Conservation (phyloP, 2,329 filamentous ascomycete species). For the Cladobotryum protrusum region DNA sequence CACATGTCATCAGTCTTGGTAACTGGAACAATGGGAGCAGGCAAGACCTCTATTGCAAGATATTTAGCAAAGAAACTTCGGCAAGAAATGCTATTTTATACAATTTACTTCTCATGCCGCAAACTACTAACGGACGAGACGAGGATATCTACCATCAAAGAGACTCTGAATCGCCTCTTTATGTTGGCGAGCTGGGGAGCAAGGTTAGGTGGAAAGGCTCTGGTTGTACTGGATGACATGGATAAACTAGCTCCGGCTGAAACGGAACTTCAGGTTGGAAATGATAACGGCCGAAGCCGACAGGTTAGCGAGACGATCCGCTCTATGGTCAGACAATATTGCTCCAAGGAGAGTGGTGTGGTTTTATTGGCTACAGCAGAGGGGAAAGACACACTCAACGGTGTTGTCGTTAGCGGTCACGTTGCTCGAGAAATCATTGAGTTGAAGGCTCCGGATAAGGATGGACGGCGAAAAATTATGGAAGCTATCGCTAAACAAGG, state of each 20-base stretch:
- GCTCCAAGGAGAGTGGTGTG: slow-evolving; percentile 70
- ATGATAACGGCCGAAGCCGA: slow-evolving; percentile 85
- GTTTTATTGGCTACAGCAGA: slow-evolving; percentile 87
- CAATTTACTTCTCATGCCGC: slow-evolving; percentile 78
- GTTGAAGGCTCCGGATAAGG: slow-evolving; percentile 87
- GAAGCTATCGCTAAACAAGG: slow-evolving; percentile 65
- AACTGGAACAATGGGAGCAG: slow-evolving; percentile 82
- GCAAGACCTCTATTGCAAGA: slow-evolving; percentile 78
- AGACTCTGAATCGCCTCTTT: slow-evolving; percentile 77
- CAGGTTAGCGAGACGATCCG: slow-evolving; percentile 88
- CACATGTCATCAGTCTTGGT: slow-evolving; percentile 86
- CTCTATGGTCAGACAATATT: slow-evolving; percentile 77
- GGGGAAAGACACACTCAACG: slow-evolving; percentile 87
- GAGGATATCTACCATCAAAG: slow-evolving; percentile 82
- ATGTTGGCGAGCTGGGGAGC: slow-evolving; percentile 89
- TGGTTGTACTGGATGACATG: slow-evolving; percentile 87
- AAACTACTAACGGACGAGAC: slow-evolving; percentile 88
- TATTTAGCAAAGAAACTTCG: slow-evolving; percentile 69
- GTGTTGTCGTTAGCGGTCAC: slow-evolving; percentile 83
- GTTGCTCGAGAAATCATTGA: slow-evolving; percentile 86
- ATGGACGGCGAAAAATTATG: slow-evolving; percentile 75
- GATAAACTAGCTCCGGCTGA: slow-evolving; percentile 90
- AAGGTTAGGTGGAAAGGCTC: slow-evolving; percentile 70
- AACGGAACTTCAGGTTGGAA: slow-evolving; percentile 88
- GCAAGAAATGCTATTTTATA: slow-evolving; percentile 69